phyloP scores from a whole-genome alignment of 225 moss, liverwort and hornwort genomes.

The Bryoerythrophyllum caledonicum region DNA sequence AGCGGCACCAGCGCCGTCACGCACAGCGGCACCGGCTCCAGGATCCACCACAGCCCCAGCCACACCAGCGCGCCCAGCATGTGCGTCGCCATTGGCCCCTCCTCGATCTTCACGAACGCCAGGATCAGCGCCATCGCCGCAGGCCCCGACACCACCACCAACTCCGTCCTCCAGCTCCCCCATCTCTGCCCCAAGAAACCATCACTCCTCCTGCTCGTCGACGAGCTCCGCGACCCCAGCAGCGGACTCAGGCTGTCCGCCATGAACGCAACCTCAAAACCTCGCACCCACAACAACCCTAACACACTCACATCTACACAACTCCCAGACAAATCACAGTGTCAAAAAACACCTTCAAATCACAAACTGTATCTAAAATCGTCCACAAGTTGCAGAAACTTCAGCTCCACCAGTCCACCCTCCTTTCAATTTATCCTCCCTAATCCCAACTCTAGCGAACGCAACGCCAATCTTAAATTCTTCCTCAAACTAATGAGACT shows the following conservation, averaged over 20 bases:
- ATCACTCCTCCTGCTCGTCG: not conserved
- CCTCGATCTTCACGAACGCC: not conserved
- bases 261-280: not conserved
- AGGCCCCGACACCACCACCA: slow-evolving; percentile 10
- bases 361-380: no score
- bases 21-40: slow-evolving; percentile 16
- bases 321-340: no score
- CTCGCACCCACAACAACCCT: no score
- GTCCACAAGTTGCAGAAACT: no score
- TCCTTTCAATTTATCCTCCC: not conserved
- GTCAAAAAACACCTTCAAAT: no score
- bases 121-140: slow-evolving; percentile 15
- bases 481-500: not conserved
- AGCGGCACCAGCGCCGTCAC: slow-evolving; percentile 21
- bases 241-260: slow-evolving; percentile 4
- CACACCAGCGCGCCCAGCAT: slow-evolving; percentile 20
- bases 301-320: no score
- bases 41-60: slow-evolving; percentile 19
- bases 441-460: not conserved
- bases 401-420: no score
- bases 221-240: not conserved
- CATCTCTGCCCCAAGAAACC: not conserved
- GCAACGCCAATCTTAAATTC: not conserved
- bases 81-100: slow-evolving; percentile 12
- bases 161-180: slow-evolving; percentile 12